Percentiles rank a stretch among this genome's conserved stretches.
phyloP scores from a whole-genome alignment of 2,329 filamentous ascomycete genomes.

The Chalara sp. region DNA sequence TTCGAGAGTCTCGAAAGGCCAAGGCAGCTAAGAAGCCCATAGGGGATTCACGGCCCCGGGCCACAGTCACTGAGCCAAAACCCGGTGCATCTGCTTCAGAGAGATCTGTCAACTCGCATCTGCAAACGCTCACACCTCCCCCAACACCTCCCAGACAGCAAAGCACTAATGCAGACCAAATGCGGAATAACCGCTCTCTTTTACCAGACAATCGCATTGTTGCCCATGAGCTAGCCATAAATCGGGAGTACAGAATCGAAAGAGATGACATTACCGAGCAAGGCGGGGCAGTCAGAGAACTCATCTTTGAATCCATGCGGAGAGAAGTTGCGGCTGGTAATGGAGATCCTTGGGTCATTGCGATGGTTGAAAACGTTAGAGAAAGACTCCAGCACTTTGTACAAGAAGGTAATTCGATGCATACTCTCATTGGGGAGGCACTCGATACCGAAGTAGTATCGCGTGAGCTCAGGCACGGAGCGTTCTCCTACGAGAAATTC shows the following conservation, averaged over 20 bases:
- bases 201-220: constrained; percentile 69
- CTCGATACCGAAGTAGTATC: constrained; percentile 67
- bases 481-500: constrained; percentile 76
- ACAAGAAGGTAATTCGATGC: constrained; percentile 64
- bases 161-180: constrained; percentile 20
- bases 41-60: constrained; percentile 65
- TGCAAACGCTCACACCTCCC: constrained; percentile 47
- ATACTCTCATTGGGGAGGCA: constrained; percentile 67
- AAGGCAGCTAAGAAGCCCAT: constrained; percentile 60
- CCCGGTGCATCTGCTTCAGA: constrained; percentile 35
- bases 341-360: constrained; percentile 60
- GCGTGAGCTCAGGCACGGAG: constrained; percentile 61
- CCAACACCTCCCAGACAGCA: constrained; percentile 35
- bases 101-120: constrained; percentile 32
- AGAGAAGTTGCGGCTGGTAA: constrained; percentile 55
- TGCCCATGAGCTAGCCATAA: constrained; percentile 74
- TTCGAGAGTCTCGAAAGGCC: constrained; percentile 62
- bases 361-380: constrained; percentile 64
- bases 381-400: constrained; percentile 67
- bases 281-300: constrained; percentile 52
- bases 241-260: constrained; percentile 70
- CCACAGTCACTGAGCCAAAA: constrained; percentile 32
- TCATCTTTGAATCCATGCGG: constrained; percentile 53
- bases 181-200: constrained; percentile 33
- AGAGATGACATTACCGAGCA: constrained; percentile 48